These are phyloP conservation scores for Aspergillus carlsbadensis DNA, from an alignment of 495 filamentous ascomycete species.

Conservation along the genomic window DNA sequence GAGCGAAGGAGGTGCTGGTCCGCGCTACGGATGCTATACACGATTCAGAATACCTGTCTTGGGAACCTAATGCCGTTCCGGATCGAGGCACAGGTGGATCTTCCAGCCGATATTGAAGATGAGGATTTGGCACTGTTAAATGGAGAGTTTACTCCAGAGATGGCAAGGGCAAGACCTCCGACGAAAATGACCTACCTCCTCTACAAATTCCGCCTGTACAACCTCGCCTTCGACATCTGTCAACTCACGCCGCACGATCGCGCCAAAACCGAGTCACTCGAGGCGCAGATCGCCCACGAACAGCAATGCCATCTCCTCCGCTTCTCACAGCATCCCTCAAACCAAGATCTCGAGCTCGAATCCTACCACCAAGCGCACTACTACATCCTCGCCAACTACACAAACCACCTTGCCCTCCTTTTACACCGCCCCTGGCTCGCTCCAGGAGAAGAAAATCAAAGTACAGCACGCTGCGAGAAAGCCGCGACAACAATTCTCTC, in stretches of 20 bases:
- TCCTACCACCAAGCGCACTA: neutral
- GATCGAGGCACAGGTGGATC: neutral
- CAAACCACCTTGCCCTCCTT: neutral
- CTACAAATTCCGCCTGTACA: conserved; percentile 2
- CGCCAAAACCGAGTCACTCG: neutral
- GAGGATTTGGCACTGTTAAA: neutral
- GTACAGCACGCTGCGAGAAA: neutral
- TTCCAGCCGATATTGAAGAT: neutral
- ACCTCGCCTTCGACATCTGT: conserved; percentile 2
- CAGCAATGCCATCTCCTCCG: neutral
- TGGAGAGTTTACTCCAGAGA: no score
- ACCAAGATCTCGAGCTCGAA: neutral
- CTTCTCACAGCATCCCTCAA: neutral
- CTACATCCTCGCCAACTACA: conserved; percentile 1
- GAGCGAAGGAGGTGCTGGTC: neutral
- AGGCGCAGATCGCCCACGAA: neutral
- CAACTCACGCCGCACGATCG: neutral
- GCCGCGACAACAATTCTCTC: neutral
- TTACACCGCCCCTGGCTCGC: neutral
- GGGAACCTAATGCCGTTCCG: neutral
- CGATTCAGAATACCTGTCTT: neutral
- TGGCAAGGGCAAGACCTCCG: neutral
- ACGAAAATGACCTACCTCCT: neutral
- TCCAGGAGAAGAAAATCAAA: neutral
- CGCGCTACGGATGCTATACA: neutral